Conservation (phyloP, 164 flowering plant species). For the Kingdonia uniflora region DNA sequence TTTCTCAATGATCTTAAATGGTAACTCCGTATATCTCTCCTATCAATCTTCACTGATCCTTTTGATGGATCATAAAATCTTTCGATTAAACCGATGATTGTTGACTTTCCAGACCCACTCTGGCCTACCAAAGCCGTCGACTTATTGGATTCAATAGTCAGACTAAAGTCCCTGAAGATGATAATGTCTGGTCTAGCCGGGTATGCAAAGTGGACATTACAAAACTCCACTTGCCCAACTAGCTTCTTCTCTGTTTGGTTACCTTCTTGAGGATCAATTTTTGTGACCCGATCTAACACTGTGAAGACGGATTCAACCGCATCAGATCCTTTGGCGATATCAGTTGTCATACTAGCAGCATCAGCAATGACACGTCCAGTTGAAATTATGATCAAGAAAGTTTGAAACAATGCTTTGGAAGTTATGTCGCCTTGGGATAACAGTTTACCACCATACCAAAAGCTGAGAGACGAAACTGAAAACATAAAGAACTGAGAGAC, state of each 20-base stretch:
- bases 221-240: background rate
- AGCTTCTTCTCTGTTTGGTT: background rate
- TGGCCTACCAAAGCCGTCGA: background rate
- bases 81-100: slow-evolving; percentile 1
- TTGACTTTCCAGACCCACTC: slow-evolving; percentile 4
- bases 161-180: background rate
- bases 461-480: background rate
- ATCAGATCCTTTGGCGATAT: background rate
- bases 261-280: slow-evolving; percentile 1
- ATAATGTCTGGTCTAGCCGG: slow-evolving; percentile 1
- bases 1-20: background rate
- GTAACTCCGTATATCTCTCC: background rate
- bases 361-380: slow-evolving; percentile 3
- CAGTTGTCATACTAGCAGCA: slow-evolving; percentile 2
- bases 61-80: slow-evolving; percentile 3
- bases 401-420: background rate
- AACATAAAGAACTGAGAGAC: background rate
- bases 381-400: background rate
- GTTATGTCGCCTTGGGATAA: background rate
- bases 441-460: slow-evolving; percentile 4
- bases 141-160: background rate
- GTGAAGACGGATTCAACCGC: background rate
- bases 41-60: background rate
- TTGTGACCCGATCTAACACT: background rate
- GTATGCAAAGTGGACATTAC: background rate